These are phyloP conservation scores for Rhizoclosmatium sp. DNA, from an alignment of 192 early-diverging fungal species.

Conservation along the genomic window DNA sequence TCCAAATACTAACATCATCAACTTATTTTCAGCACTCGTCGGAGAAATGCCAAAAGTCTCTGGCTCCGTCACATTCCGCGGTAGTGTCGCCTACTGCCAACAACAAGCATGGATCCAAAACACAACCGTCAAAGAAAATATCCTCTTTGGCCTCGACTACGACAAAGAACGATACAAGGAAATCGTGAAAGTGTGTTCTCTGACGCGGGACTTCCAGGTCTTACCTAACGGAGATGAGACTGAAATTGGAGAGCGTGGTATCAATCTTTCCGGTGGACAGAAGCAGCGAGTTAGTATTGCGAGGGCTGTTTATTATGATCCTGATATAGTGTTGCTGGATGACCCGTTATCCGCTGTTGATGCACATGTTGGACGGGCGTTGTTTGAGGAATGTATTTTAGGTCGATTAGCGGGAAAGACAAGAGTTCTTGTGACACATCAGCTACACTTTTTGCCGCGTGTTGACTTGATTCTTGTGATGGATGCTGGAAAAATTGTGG, in stretches of 20 bases:
- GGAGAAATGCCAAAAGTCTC: constrained; percentile 70
- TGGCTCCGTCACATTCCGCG: constrained; percentile 61
- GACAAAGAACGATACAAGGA: constrained; percentile 66
- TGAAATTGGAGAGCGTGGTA: constrained; percentile 60
- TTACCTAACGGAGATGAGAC: constrained; percentile 73
- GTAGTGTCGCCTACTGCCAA: constrained; percentile 75
- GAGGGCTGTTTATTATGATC: constrained; percentile 75
- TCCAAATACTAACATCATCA: no score
- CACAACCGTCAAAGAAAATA: constrained; percentile 67
- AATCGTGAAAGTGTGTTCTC: constrained; percentile 70
- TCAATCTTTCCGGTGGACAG: constrained; percentile 73
- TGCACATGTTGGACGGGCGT: constrained; percentile 66
- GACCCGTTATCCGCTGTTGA: constrained; percentile 93
- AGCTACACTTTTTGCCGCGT: constrained; percentile 72
- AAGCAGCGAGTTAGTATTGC: constrained; percentile 83
- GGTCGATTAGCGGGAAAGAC: constrained; percentile 75
- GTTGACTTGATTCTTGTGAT: constrained; percentile 76
- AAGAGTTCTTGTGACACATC: constrained; percentile 83
- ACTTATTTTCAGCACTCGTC: constrained; percentile 56
- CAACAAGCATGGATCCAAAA: constrained; percentile 90
- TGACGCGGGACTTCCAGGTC: constrained; percentile 71
- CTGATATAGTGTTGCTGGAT: constrained; percentile 82
- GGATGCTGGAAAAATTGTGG: constrained; percentile 69
- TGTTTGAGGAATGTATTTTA: constrained; percentile 79
- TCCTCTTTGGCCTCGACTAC: constrained; percentile 72